phyloP scores from a whole-genome alignment of 306 rosid species.

The Canavalia ensiformis region DNA sequence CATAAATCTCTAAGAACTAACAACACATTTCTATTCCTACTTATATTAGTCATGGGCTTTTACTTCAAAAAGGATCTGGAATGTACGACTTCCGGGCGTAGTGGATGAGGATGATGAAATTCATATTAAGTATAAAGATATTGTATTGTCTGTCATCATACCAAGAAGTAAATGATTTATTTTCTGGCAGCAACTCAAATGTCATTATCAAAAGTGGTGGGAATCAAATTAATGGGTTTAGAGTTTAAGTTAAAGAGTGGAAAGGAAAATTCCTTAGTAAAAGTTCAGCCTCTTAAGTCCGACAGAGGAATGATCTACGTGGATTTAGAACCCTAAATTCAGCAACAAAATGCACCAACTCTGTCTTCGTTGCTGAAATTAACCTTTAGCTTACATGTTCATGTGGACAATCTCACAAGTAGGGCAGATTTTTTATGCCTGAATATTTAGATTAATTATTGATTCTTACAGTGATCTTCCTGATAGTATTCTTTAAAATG shows the following conservation, averaged over 20 bases:
- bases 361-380: conserved; percentile 40
- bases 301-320: conserved; percentile 41
- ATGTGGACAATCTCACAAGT: not conserved
- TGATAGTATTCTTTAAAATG: not conserved
- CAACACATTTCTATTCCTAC: too few species aligned
- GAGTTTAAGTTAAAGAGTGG: conserved; percentile 35
- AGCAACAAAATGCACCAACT: conserved; percentile 32
- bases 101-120: conserved; percentile 34
- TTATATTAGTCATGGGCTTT: not conserved
- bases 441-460: not conserved
- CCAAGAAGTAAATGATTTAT: not conserved
- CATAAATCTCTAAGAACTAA: too few species aligned
- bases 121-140: conserved; percentile 6
- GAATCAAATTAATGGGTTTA: conserved; percentile 49
- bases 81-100: not conserved
- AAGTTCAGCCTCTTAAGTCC: conserved; percentile 29
- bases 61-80: conserved; percentile 43
- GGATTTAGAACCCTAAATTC: conserved; percentile 26
- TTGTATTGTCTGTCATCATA: conserved; percentile 3
- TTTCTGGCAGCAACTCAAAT: conserved; percentile 34
- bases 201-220: conserved; percentile 50
- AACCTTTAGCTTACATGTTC: not conserved
- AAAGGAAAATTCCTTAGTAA: conserved; percentile 49
- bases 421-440: not conserved
- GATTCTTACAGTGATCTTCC: too few species aligned